Conservation (phyloP, 1,284 basidiomycete genomes). For the Limonomyces culmigenus region DNA sequence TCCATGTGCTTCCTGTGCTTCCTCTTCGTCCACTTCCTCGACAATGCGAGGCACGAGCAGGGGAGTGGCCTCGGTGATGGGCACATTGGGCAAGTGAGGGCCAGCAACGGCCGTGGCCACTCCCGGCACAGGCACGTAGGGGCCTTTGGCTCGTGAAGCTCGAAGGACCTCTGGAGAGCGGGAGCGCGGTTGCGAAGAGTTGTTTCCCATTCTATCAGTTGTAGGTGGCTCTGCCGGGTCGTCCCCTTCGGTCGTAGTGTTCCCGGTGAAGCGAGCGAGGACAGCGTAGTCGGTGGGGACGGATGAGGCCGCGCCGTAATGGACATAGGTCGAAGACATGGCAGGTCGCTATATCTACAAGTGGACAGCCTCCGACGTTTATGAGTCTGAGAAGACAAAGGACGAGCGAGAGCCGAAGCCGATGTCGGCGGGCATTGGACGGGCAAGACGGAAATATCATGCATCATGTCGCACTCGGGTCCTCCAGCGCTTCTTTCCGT, state of each 20-base stretch:
- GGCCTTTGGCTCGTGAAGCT: not conserved
- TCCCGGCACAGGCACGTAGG: slow-evolving; percentile 15
- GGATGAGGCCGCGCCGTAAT: slow-evolving; percentile 30
- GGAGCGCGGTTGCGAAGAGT: slow-evolving; percentile 3
- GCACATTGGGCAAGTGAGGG: too few relatives aligned
- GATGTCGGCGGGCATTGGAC: too few relatives aligned
- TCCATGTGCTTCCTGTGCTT: slow-evolving; percentile 11
- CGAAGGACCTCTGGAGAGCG: not conserved
- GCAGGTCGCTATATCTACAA: too few relatives aligned
- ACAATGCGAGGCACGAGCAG: slow-evolving; percentile 29
- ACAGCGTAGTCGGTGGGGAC: slow-evolving; percentile 47
- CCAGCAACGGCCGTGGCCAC: too few relatives aligned
- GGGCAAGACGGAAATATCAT: too few relatives aligned
- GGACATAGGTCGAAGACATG: slow-evolving; percentile 32
- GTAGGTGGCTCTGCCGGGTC: slow-evolving; percentile 7
- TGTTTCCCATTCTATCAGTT: not conserved
- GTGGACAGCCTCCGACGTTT: too few relatives aligned
- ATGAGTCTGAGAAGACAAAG: too few relatives aligned
- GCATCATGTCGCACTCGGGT: too few relatives aligned
- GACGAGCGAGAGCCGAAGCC: too few relatives aligned
- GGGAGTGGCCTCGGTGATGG: slow-evolving; percentile 12
- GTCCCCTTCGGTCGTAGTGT: too few relatives aligned
- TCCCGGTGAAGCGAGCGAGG: slow-evolving; percentile 33
- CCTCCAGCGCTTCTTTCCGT: too few relatives aligned
- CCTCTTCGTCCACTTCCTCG: slow-evolving; percentile 18